These are phyloP conservation scores for Saccharomycopsis synnaedendra DNA, from an alignment of 805 yeast genomes.

Conservation along the genomic window DNA sequence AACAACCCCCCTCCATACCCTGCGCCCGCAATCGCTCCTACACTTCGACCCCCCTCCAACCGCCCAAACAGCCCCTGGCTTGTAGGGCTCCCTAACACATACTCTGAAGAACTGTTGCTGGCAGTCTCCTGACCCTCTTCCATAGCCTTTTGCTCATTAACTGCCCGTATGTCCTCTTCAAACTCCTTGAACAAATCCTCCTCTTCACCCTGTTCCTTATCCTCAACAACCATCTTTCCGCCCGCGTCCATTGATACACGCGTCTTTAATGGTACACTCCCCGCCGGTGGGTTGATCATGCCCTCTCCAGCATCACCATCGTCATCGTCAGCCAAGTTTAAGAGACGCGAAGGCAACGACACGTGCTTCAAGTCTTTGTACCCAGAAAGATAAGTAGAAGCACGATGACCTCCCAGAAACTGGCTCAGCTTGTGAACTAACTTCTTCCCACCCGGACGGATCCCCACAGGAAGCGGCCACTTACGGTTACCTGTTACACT, in stretches of 20 bases:
- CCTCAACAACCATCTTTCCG: neutral
- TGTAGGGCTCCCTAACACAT: neutral
- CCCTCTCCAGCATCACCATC: slow-evolving; percentile 9
- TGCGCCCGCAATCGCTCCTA: neutral
- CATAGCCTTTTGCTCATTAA: neutral
- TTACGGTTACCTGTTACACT: neutral
- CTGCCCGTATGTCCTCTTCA: slow-evolving; percentile 9
- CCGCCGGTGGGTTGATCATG: neutral
- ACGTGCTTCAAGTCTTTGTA: slow-evolving; percentile 13
- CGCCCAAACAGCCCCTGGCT: neutral
- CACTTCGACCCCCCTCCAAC: slow-evolving; percentile 1
- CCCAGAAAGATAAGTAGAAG: neutral
- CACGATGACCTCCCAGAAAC: neutral
- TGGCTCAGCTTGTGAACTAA: neutral
- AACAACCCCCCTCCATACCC: slow-evolving; percentile 5
- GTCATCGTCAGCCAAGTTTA: slow-evolving; percentile 10
- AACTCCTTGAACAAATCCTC: slow-evolving; percentile 14
- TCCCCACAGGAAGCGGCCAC: slow-evolving; percentile 15
- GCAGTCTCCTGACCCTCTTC: neutral
- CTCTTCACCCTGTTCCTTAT: slow-evolving; percentile 5
- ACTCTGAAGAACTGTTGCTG: neutral
- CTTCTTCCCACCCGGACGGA: slow-evolving; percentile 7
- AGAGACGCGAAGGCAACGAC: slow-evolving; percentile 11
- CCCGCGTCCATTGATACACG: neutral
- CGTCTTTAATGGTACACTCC: neutral